Evolutionary conservation across 345 rosid species (phyloP), one percentile per base, ranked within the genome.

Genomic region (Arabidopsis suecica): DNA sequence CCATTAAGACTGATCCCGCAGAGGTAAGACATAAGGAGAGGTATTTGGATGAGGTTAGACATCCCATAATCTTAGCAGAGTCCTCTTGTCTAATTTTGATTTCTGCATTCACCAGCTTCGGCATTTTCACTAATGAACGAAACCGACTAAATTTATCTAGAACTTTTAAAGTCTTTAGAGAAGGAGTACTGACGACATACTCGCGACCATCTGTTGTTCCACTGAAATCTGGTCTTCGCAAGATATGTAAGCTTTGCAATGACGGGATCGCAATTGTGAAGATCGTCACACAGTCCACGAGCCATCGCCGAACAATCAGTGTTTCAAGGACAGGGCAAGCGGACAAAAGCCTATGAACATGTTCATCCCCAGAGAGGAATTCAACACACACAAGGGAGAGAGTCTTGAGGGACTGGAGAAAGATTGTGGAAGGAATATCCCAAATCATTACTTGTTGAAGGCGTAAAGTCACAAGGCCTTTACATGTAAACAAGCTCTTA

Each of bases 371-470:
- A 5, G 38, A 22, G 28, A 2, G 2, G 25, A 44, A 44, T n/a
- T 1, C 22, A 28, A 34, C 48, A 48, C 16, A 16, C 3, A 3
- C 0, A 14, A 75, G 79, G 41, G 49, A 34, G 61, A 75, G 8
- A 37, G 7, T 68, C 50, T 67, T 67, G 68, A 75, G 61, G 40
- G 67, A n/a, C 42, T 13, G 53, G 49, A 72, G 50, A 60, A 6
- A 33, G 12, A 62, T 40, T 48, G 51, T 50, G 1, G 40, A 37
- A 14, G 62, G 68, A 59, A 72, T 37, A 62, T 72, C 60, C 1
- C 1, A 1, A 72, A 60, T 20, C 18, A 1, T 5, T 11, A 63
- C 69, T 13, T 49, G 1, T 22, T 38, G 55, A 10, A 61, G 76
- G 1, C 50, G 22, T 50, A 72, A 61, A 34, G 61, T 45, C 37